These are phyloP conservation scores for Datura wrightii DNA, from an alignment of 257 asterid genomes.

Conservation along the genomic window DNA sequence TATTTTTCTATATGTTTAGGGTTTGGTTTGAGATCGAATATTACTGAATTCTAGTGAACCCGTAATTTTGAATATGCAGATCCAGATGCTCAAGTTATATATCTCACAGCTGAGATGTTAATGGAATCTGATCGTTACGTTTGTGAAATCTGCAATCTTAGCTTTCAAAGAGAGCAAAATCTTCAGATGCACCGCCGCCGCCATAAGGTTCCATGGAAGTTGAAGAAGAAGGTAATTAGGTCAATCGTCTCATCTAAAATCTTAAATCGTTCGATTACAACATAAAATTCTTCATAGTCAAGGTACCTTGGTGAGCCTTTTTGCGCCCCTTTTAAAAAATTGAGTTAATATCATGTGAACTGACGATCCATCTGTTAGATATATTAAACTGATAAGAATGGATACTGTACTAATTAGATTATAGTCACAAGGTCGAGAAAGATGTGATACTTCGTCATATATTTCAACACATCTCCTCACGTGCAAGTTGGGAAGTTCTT, in stretches of 20 bases:
- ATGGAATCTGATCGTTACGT: slow-evolving; percentile 53
- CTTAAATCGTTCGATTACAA: background rate
- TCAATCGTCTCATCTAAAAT: background rate
- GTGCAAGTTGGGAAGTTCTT: too few species aligned
- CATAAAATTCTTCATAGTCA: background rate
- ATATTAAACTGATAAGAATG: background rate
- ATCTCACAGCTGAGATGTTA: slow-evolving; percentile 48
- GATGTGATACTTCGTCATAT: background rate
- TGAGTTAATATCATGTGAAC: background rate
- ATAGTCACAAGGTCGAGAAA: background rate
- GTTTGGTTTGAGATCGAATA: background rate
- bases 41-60: background rate
- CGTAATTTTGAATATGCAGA: slow-evolving; percentile 29
- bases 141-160: slow-evolving; percentile 52
- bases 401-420: background rate
- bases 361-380: background rate
- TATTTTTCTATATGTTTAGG: background rate
- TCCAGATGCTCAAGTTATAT: slow-evolving; percentile 55
- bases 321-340: background rate
- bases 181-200: slow-evolving; percentile 54
- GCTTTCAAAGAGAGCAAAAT: slow-evolving; percentile 55
- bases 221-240: slow-evolving; percentile 35
- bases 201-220: slow-evolving; percentile 55
- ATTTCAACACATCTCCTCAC: background rate
- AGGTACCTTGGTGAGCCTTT: background rate